phyloP scores from a whole-genome alignment of 1,284 basidiomycete genomes.

The Cryptococcus sp. region DNA sequence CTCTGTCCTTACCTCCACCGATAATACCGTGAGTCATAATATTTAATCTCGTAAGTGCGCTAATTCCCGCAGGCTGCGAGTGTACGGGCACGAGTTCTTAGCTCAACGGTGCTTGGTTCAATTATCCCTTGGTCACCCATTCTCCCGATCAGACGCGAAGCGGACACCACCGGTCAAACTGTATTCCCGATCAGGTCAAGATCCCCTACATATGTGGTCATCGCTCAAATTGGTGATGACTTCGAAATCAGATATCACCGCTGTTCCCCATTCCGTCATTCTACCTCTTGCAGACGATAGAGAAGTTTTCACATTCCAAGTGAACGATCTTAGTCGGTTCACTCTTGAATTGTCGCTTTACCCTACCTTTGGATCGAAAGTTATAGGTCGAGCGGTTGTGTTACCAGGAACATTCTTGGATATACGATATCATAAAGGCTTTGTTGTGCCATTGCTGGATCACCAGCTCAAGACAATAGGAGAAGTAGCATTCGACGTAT shows the following conservation, averaged over 20 bases:
- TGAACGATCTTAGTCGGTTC: conserved; percentile 66
- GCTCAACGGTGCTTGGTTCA: conserved; percentile 85
- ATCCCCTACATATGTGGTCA: conserved; percentile 51
- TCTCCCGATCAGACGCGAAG: conserved; percentile 35
- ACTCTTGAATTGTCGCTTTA: conserved; percentile 91
- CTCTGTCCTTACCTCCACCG: conserved; percentile 88
- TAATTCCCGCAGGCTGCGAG: conserved; percentile 29
- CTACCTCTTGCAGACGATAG: conserved; percentile 75
- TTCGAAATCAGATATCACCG: conserved; percentile 69
- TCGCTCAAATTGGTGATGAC: conserved; percentile 93
- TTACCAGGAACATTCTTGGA: conserved; percentile 68
- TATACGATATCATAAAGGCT: conserved; percentile 54
- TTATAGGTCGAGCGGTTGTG: conserved; percentile 88
- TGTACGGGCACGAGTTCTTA: conserved; percentile 54
- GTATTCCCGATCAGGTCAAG: conserved; percentile 47
- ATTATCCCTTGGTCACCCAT: conserved; percentile 72
- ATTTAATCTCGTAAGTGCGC: background rate
- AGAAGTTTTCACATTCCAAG: conserved; percentile 86
- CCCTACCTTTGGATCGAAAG: conserved; percentile 97
- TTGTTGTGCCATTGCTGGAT: conserved; percentile 82
- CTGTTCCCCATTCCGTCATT: conserved; percentile 81
- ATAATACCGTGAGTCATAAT: conserved; percentile 70
- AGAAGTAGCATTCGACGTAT: conserved; percentile 87
- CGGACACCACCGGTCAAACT: conserved; percentile 52
- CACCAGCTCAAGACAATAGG: conserved; percentile 90